Conservation (phyloP, 495 filamentous ascomycete species). For the Penicillium paradoxum region DNA sequence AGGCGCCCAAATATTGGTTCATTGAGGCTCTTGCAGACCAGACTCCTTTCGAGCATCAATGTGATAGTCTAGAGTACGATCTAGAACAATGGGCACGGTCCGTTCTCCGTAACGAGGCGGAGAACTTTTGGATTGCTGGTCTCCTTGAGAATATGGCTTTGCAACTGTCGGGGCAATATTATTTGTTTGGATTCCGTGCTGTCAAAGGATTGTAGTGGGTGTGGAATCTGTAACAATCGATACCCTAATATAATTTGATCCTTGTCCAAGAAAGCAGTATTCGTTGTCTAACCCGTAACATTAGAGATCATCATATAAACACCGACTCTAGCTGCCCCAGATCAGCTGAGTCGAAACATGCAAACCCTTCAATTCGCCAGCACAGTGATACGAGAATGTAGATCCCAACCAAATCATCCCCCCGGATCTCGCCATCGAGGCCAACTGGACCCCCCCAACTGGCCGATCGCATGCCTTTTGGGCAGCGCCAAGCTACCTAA, state of each 20-base stretch:
- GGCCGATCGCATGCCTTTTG: not conserved
- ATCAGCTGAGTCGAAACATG: no score
- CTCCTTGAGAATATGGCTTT: not conserved
- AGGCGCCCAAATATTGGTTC: not conserved
- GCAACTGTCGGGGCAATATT: not conserved
- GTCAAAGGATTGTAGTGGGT: not conserved
- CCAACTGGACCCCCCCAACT: not conserved
- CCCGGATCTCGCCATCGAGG: not conserved
- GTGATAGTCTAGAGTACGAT: not conserved
- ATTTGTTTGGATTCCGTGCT: not conserved
- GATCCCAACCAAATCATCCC: not conserved
- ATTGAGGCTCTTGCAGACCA: not conserved
- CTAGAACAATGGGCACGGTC: not conserved
- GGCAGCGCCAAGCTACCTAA: not conserved
- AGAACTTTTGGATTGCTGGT: not conserved
- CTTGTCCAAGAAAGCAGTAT: no score
- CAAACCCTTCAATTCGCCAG: not conserved
- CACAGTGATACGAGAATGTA: not conserved
- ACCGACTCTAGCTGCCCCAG: no score
- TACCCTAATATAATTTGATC: no score
- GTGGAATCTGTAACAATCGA: not conserved
- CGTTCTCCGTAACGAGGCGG: not conserved
- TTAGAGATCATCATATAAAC: no score
- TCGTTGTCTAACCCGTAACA: no score
- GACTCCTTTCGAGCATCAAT: not conserved